phyloP scores from a whole-genome alignment of 768 basidiomycete species.

The Suillus luteus region DNA sequence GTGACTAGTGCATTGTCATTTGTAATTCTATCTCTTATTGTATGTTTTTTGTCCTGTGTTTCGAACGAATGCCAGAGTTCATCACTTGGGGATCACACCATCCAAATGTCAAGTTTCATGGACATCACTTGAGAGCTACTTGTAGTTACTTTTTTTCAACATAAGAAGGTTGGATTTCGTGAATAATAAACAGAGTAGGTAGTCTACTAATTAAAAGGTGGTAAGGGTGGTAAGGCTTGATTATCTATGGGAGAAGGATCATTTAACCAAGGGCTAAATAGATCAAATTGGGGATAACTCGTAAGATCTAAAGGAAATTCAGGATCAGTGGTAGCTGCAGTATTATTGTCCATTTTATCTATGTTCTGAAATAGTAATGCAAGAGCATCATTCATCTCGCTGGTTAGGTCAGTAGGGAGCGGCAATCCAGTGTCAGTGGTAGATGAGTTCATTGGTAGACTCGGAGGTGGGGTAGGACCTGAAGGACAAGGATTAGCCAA shows the following conservation, averaged over 20 bases:
- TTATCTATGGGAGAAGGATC: background rate
- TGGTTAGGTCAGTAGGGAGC: background rate
- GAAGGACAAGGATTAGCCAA: no score
- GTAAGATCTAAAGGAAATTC: background rate
- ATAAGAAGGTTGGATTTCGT: no score
- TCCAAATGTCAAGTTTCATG: constrained; percentile 46
- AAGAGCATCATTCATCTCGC: background rate
- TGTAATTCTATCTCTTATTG: background rate
- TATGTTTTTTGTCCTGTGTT: background rate
- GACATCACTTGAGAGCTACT: constrained; percentile 42
- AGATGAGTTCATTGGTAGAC: background rate
- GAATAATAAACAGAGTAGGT: background rate
- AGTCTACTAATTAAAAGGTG: background rate
- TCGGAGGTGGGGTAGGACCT: no score
- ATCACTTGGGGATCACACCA: constrained; percentile 52
- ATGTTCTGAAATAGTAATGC: background rate
- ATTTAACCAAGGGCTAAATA: background rate
- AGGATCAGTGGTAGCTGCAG: background rate
- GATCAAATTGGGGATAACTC: background rate
- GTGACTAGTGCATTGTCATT: constrained; percentile 27
- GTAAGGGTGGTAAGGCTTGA: background rate
- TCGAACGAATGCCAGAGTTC: constrained; percentile 26
- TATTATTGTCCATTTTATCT: background rate
- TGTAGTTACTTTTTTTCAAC: no score
- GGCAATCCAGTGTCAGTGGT: background rate